Conservation (phyloP, 805 yeast species). For the Ogataea degrootiae region DNA sequence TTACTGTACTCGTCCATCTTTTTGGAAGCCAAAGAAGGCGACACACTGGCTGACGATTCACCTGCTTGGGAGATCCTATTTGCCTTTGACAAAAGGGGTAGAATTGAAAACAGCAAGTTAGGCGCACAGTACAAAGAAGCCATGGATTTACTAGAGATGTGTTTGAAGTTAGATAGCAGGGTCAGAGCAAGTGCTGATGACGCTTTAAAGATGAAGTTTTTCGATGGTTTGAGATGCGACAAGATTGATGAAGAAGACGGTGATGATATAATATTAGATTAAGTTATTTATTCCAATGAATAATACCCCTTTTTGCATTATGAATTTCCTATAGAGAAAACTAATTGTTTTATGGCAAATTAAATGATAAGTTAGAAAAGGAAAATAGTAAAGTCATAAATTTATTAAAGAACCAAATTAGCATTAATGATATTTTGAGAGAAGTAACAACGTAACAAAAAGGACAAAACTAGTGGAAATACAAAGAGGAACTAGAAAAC, state of each 20-base stretch:
- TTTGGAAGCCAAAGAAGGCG: constrained; percentile 45
- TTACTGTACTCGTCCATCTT: constrained; percentile 40
- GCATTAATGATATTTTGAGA: too few species aligned
- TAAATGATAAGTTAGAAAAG: too few species aligned
- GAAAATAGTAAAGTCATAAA: too few species aligned
- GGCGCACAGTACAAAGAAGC: constrained; percentile 41
- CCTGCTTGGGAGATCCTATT: constrained; percentile 62
- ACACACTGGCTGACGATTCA: constrained; percentile 64
- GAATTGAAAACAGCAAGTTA: constrained; percentile 29
- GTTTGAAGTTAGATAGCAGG: constrained; percentile 54
- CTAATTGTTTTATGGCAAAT: too few species aligned
- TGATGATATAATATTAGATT: constrained; percentile 24
- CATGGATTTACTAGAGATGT: constrained; percentile 50
- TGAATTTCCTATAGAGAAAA: too few species aligned
- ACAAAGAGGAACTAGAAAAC: too few species aligned
- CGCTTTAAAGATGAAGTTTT: constrained; percentile 54
- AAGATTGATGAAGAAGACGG: constrained; percentile 11
- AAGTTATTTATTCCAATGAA: neutral
- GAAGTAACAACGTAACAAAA: too few species aligned
- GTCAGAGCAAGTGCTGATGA: constrained; percentile 56
- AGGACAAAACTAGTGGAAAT: neutral
- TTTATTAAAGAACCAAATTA: too few species aligned
- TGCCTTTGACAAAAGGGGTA: constrained; percentile 41
- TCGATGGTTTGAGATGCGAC: constrained; percentile 34
- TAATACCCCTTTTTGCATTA: too few species aligned